Evolutionary conservation across 2,329 filamentous ascomycete genomes (phyloP).

Genomic region (Alternaria infectoria): DNA sequence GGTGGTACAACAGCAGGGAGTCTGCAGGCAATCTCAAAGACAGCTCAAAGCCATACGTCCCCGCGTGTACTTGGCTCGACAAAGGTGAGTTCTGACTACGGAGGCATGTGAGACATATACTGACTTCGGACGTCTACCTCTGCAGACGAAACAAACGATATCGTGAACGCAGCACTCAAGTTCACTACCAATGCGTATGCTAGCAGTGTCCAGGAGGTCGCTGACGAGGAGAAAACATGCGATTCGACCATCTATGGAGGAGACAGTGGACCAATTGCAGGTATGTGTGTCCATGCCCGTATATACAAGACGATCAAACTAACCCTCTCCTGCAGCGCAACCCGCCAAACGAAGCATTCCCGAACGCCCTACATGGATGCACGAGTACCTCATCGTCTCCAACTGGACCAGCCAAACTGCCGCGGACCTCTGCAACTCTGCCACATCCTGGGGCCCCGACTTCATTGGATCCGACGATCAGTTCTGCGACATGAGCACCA

Average conservation of each 20-base stretch:
- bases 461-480: neutral
- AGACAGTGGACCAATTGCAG: constrained; percentile 2
- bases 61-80: constrained; percentile 20
- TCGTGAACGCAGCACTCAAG: constrained; percentile 9
- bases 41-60: constrained; percentile 1
- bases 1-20: constrained; percentile 10
- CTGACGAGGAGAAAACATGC: neutral
- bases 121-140: too few species aligned
- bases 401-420: neutral
- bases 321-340: neutral
- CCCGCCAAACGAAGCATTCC: neutral
- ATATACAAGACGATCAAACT: too few species aligned
- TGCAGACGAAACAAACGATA: constrained; percentile 12
- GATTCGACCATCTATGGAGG: constrained; percentile 1
- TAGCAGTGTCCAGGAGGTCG: constrained; percentile 5
- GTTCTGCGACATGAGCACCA: neutral
- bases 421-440: neutral
- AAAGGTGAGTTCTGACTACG: too few species aligned
- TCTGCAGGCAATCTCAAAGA: constrained; percentile 1
- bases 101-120: too few species aligned
- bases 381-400: neutral
- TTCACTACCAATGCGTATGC: constrained; percentile 12
- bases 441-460: neutral
- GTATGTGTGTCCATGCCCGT: neutral
- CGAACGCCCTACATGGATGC: neutral